phyloP scores from a whole-genome alignment of 306 rosid species.

The Lagenaria siceraria region DNA sequence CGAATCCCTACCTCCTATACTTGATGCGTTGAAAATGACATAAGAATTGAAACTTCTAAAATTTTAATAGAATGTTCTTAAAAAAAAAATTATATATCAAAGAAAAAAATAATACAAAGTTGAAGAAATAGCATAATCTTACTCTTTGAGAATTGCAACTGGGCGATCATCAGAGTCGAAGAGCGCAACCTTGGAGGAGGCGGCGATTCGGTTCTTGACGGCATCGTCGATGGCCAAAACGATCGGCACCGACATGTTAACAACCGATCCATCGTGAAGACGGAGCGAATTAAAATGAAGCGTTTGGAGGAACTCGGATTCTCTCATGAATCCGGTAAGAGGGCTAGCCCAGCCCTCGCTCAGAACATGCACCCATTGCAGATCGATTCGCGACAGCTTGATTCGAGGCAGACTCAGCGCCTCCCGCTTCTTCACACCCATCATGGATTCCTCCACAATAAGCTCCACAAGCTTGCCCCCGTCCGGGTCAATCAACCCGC shows the following conservation, averaged over 20 bases:
- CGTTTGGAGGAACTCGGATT: constrained; percentile 99
- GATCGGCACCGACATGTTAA: constrained; percentile 92
- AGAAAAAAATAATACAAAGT: neutral
- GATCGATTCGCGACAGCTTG: constrained; percentile 55
- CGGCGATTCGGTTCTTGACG: constrained; percentile 54
- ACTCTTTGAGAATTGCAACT: constrained; percentile 81
- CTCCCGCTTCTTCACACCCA: constrained; percentile 42
- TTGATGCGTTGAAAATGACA: no score
- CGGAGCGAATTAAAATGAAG: constrained; percentile 95
- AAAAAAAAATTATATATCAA: no score
- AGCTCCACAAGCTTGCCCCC: constrained; percentile 77
- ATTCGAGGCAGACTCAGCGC: constrained; percentile 55
- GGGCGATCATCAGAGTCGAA: constrained; percentile 44
- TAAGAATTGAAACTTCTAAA: no score
- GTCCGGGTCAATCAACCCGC: constrained; percentile 80
- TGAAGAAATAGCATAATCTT: neutral
- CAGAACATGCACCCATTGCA: constrained; percentile 83
- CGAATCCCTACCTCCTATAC: no score
- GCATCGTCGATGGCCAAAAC: constrained; percentile 79
- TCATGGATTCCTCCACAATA: constrained; percentile 36
- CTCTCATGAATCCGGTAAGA: constrained; percentile 75
- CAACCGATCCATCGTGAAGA: constrained; percentile 55
- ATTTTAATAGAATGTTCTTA: no score
- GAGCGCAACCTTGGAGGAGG: constrained; percentile 56
- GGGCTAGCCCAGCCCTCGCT: constrained; percentile 99